A percentile compares a stretch with the other conserved stretches of the same genome.
These are phyloP conservation scores for Thermomucor indicae-seudaticae DNA, from an alignment of 371 early-diverging fungal species.

Conservation along the genomic window DNA sequence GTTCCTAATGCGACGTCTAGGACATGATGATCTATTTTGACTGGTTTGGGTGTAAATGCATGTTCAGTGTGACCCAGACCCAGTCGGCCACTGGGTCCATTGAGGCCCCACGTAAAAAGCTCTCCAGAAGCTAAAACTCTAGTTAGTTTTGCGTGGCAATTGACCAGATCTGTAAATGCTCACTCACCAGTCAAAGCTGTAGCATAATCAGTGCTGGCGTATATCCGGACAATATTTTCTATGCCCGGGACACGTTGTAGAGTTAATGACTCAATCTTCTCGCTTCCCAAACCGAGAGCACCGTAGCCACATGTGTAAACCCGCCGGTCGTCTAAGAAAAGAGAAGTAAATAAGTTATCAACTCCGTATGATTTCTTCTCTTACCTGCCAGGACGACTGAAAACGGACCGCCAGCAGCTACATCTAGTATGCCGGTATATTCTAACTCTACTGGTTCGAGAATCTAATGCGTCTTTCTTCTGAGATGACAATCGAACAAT, in stretches of 20 bases:
- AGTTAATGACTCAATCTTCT: conserved; percentile 42
- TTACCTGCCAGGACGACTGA: conserved; percentile 55
- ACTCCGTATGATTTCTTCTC: not conserved
- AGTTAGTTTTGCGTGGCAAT: too few species aligned
- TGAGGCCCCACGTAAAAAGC: conserved; percentile 58
- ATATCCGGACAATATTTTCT: conserved; percentile 30
- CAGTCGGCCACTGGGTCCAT: conserved; percentile 48
- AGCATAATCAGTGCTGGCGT: conserved; percentile 60
- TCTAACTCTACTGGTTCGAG: conserved; percentile 52
- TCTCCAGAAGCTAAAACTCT: conserved; percentile 37
- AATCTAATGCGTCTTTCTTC: conserved; percentile 40
- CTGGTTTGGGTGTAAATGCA: conserved; percentile 40
- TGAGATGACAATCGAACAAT: too few species aligned
- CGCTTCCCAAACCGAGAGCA: conserved; percentile 58
- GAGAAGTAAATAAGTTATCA: not conserved
- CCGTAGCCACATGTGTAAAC: conserved; percentile 76
- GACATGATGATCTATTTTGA: conserved; percentile 31
- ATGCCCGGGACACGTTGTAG: conserved; percentile 33
- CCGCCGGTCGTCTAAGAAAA: conserved; percentile 38
- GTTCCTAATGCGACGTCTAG: conserved; percentile 47
- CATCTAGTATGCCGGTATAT: conserved; percentile 31
- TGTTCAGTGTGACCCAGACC: conserved; percentile 47
- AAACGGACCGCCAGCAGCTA: conserved; percentile 77
- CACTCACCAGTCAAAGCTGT: conserved; percentile 53
- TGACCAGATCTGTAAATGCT: not conserved